Conservation (phyloP, 257 asterid genomes). For the Gardenia jasminoides region DNA sequence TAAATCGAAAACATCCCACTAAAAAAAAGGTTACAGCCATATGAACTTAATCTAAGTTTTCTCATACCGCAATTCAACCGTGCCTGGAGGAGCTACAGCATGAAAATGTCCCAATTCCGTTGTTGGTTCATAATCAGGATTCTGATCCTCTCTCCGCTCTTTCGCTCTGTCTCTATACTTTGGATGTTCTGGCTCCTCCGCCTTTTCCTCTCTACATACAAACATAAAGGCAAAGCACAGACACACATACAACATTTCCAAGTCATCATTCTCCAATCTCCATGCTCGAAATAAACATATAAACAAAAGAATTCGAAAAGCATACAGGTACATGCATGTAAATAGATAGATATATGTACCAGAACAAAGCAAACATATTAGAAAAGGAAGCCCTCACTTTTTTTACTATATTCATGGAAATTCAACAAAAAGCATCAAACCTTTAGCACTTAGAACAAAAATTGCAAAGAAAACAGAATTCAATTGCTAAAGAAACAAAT, state of each 20-base stretch:
- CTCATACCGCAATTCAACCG: conserved; percentile 62
- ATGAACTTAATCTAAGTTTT: neutral
- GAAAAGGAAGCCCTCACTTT: neutral
- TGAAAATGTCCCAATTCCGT: conserved; percentile 83
- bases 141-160: conserved; percentile 93
- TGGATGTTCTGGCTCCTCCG: conserved; percentile 77
- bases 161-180: conserved; percentile 93
- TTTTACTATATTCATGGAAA: neutral
- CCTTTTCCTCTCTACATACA: conserved; percentile 72
- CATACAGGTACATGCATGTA: too few relatives aligned
- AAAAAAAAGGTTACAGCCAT: neutral
- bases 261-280: neutral
- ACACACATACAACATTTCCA: neutral
- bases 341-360: neutral
- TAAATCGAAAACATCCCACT: neutral
- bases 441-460: too few relatives aligned
- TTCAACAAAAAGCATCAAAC: neutral
- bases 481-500: neutral
- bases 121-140: conserved; percentile 87
- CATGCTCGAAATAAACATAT: neutral
- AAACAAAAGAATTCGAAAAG: neutral
- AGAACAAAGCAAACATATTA: neutral
- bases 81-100: conserved; percentile 98
- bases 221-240: neutral
- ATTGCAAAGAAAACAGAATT: neutral